Conservation (phyloP, 106 monocot genomes). For the Dioscorea dumetorum region DNA sequence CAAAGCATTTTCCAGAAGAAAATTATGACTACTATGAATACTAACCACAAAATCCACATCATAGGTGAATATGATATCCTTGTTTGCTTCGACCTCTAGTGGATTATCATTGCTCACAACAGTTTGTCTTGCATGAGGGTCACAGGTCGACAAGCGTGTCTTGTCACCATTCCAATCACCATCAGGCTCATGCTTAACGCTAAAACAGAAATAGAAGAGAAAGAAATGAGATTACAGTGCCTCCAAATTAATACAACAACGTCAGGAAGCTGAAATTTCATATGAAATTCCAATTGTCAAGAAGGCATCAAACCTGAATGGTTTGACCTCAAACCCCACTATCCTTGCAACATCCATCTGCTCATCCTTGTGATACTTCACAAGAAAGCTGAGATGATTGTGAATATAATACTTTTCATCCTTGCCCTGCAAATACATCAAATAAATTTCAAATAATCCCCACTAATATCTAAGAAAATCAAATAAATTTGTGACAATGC, state of each 20-base stretch:
- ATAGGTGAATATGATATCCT: conserved; percentile 90
- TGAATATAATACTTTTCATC: conserved; percentile 79
- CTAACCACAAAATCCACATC: conserved; percentile 81
- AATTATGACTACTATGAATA: background rate
- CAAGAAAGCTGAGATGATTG: conserved; percentile 91
- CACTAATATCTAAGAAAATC: background rate
- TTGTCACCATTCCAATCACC: conserved; percentile 30
- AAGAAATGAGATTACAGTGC: background rate
- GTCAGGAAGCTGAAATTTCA: background rate
- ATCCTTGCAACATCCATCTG: conserved; percentile 73
- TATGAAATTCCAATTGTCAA: background rate
- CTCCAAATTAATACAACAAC: background rate
- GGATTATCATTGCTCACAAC: conserved; percentile 74
- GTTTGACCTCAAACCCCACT: conserved; percentile 94
- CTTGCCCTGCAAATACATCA: conserved; percentile 51
- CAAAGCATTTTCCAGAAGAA: background rate
- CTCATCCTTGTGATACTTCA: conserved; percentile 85
- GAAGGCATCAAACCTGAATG: conserved; percentile 54
- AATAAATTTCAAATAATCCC: background rate
- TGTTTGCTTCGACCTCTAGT: conserved; percentile 75
- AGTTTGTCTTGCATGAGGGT: conserved; percentile 71
- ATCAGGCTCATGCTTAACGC: conserved; percentile 35
- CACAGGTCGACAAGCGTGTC: conserved; percentile 49
- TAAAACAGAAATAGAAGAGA: conserved; percentile 5
- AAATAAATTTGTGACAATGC: background rate